Percentiles rank a stretch among this genome's conserved stretches.
phyloP scores from a whole-genome alignment of 2,329 filamentous ascomycete species.

The Trichophyton simii region DNA sequence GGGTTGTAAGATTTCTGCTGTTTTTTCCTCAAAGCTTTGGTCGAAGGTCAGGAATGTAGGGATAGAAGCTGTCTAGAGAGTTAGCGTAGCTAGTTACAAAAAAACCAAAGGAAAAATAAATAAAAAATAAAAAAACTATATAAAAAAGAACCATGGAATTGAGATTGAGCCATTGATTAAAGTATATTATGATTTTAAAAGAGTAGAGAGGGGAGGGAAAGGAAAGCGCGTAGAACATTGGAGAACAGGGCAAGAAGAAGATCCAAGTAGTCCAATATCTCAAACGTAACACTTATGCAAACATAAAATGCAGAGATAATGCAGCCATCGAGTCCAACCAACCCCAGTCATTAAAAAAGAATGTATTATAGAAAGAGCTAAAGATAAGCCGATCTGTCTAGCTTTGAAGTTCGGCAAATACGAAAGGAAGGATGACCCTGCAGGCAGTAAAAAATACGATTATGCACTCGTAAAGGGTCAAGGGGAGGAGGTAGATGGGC shows the following conservation, averaged over 20 bases:
- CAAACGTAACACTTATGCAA: no score
- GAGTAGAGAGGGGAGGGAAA: background rate
- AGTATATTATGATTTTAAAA: background rate
- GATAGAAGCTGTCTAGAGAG: background rate
- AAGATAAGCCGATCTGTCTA: background rate
- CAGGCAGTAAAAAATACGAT: conserved; percentile 69
- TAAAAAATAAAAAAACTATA: background rate
- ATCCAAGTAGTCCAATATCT: no score
- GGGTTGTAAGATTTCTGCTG: conserved; percentile 1
- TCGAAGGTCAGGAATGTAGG: background rate
- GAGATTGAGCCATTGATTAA: no score
- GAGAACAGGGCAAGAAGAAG: no score
- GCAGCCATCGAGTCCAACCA: background rate
- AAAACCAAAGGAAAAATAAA: background rate
- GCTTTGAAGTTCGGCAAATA: conserved; percentile 51
- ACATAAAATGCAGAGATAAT: no score
- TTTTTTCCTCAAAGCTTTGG: background rate
- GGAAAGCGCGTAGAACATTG: no score
- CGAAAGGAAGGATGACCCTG: conserved; percentile 69
- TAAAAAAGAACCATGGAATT: background rate
- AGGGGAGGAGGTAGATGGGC: conserved; percentile 45
- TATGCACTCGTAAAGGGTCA: conserved; percentile 52
- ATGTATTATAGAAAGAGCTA: background rate
- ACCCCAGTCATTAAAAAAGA: background rate
- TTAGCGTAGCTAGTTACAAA: background rate